Percentiles rank a stretch among this genome's conserved stretches.
Evolutionary conservation across 139 green algal species (phyloP).

Genomic region (Pycnococcus provasolii): DNA sequence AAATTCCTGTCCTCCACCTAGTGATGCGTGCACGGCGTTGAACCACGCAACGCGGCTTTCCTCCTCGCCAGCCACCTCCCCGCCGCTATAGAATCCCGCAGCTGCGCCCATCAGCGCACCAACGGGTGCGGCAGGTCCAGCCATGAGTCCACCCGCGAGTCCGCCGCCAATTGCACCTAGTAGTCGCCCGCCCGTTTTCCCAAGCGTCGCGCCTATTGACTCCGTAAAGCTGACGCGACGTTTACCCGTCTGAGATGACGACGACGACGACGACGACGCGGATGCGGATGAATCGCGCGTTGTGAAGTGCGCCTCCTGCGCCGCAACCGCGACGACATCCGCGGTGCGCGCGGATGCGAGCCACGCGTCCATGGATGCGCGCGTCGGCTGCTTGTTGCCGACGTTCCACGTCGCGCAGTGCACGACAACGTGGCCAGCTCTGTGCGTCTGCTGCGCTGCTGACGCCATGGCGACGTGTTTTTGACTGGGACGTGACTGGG

Average conservation of each 20-base stretch:
- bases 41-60: slow-evolving; percentile 5
- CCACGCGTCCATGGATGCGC: not conserved
- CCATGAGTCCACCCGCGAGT: slow-evolving; percentile 5
- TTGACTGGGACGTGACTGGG: no score
- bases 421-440: not conserved
- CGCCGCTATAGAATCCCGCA: not conserved
- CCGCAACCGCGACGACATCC: slow-evolving; percentile 1
- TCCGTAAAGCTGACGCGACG: no score
- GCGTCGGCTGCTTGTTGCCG: not conserved
- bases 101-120: not conserved
- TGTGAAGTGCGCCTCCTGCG: slow-evolving; percentile 5
- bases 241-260: no score
- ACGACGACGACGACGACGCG: no score
- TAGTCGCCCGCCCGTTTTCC: no score
- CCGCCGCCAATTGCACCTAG: not conserved
- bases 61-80: slow-evolving; percentile 4
- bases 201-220: no score
- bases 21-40: slow-evolving; percentile 6
- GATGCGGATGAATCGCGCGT: no score
- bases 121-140: not conserved
- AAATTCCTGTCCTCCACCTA: not conserved
- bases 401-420: slow-evolving; percentile 17
- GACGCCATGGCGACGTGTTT: no score
- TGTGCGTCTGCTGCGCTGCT: no score
- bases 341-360: not conserved